These are phyloP conservation scores for Malassezia japonica DNA, from an alignment of 1,284 basidiomycete species.

Conservation along the genomic window DNA sequence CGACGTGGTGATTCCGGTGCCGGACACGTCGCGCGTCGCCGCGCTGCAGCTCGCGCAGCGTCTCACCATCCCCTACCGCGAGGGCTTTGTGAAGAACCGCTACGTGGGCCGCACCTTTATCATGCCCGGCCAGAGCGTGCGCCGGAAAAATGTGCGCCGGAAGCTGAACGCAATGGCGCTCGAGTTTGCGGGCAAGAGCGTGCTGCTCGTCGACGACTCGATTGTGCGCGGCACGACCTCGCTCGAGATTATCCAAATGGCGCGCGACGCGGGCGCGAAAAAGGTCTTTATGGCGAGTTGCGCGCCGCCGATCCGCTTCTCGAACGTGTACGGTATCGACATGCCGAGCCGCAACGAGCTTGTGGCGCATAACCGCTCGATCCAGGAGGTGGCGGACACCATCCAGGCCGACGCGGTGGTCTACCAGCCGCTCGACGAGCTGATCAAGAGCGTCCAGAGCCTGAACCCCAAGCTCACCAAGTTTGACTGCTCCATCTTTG, in stretches of 20 bases:
- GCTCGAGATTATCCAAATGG: slow-evolving; percentile 99
- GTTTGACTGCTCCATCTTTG: slow-evolving; percentile 97
- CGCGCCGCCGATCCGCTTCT: slow-evolving; percentile 86
- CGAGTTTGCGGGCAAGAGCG: slow-evolving; percentile 84
- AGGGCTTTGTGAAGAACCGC: slow-evolving; percentile 98
- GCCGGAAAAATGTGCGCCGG: slow-evolving; percentile 84
- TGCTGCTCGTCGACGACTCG: slow-evolving; percentile 94
- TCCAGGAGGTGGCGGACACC: slow-evolving; percentile 64
- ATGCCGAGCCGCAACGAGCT: slow-evolving; percentile 93
- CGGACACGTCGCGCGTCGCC: slow-evolving; percentile 91
- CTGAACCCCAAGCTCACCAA: slow-evolving; percentile 69
- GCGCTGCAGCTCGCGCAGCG: slow-evolving; percentile 90
- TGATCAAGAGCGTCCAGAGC: slow-evolving; percentile 74
- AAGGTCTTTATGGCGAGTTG: slow-evolving; percentile 94
- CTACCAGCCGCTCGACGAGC: slow-evolving; percentile 87
- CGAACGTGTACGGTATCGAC: slow-evolving; percentile 98
- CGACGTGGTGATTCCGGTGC: slow-evolving; percentile 88
- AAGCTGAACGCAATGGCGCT: slow-evolving; percentile 99
- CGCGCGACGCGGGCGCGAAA: slow-evolving; percentile 95
- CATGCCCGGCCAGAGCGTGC: slow-evolving; percentile 82
- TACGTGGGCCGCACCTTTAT: slow-evolving; percentile 98
- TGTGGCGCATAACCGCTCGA: slow-evolving; percentile 74
- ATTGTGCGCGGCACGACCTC: slow-evolving; percentile 98
- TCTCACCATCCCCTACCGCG: slow-evolving; percentile 80
- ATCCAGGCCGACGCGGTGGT: slow-evolving; percentile 96